Evolutionary conservation across 371 early-diverging fungal genomes (phyloP).

Genomic region (Saksenaea oblongispora): DNA sequence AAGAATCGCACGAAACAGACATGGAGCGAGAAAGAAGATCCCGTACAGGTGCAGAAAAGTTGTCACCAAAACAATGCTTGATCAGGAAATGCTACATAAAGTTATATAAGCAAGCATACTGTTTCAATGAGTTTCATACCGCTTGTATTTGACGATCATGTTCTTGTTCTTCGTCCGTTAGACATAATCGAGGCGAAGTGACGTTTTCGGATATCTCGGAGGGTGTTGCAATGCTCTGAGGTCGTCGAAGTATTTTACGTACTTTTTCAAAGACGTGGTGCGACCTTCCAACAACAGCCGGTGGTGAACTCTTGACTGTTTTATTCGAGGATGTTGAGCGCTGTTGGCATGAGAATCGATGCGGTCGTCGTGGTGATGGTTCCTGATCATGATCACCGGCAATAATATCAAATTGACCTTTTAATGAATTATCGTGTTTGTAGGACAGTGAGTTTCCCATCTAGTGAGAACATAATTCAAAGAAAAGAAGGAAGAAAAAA

Average conservation of each 20-base stretch:
- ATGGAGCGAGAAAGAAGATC: conserved; percentile 29
- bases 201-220: background rate
- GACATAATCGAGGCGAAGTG: background rate
- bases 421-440: background rate
- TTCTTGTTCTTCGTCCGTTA: conserved; percentile 29
- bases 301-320: background rate
- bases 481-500: conserved; percentile 7
- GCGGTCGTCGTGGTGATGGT: background rate
- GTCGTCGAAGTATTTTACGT: background rate
- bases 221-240: background rate
- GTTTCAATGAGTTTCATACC: conserved; percentile 17
- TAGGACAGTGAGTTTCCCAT: conserved; percentile 20
- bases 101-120: background rate
- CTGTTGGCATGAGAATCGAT: background rate
- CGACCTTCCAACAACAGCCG: background rate
- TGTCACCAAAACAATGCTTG: conserved; percentile 36
- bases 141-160: conserved; percentile 37
- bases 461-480: conserved; percentile 3
- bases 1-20: background rate
- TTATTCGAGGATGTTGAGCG: background rate
- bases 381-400: background rate
- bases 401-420: background rate
- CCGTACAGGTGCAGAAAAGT: conserved; percentile 43
- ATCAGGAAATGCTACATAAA: conserved; percentile 41
- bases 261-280: background rate